Base-by-base conservation (phyloP, 192 early-diverging fungal species). In the Umbelopsis ramanniana region DNA sequence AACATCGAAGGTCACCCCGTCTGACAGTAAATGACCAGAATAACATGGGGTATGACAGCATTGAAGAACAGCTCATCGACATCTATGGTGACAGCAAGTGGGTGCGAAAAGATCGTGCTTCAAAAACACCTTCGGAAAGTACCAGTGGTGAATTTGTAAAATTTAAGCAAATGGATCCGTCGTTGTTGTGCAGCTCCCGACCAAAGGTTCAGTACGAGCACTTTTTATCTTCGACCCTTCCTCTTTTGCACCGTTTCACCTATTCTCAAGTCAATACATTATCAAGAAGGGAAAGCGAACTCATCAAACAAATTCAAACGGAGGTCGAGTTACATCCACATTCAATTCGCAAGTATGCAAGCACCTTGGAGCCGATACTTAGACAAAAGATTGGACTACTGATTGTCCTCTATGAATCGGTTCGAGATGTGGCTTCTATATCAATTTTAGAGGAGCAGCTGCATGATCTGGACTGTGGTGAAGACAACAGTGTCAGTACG, bases 31-130 rank as follows among this genome's bases (percentile, higher is more conserved):
- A 63, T 37, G n/a, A n/a, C 11, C 57, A 63, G 26, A 29, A 63
- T 19, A 63, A 26, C 4, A 35, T 35, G 6, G 33, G 29, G 0
- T 63, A 63, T 37, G 57, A 63, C 33, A 63, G 33, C 29, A 37
- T 63, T 63, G 57, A 63, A n/a, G 57, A 63, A 63, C 57, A 63
- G 33, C 57, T 63, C 12, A 63, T 63, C 35, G 35, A 63, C 5
- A 63, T 63, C 11, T 63, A 63, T 33, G 57, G 57, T 1, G 57
- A 63, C 14, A 63, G 57, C 57, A 63, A 63, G 33, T 63, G 57
- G 57, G 14, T 63, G 12, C 57, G 57, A 29, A 17, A 37, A 17
- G 57, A 63, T 19, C 23, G 57, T 26, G 26, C 15, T 19, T 26
- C 26, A 0, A 14, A 26, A 17, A 19, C 33, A 37, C 57, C 33